phyloP scores from a whole-genome alignment of 176 grass and related monocot species.

The Eremochloa ophiuroides region DNA sequence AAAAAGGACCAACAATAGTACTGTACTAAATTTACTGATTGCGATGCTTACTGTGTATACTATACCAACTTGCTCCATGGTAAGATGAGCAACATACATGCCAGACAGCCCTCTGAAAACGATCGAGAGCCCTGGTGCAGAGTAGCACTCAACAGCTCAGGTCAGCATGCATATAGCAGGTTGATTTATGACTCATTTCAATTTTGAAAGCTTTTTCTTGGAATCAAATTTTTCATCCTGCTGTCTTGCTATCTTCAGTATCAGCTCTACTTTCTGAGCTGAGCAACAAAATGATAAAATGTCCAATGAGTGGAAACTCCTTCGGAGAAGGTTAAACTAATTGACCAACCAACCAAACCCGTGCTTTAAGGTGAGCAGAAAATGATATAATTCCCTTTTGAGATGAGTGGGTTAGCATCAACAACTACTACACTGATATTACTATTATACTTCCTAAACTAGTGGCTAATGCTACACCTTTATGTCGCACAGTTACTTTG shows the following conservation, averaged over 20 bases:
- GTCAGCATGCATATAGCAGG: neutral
- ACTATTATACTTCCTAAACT: conserved; percentile 10
- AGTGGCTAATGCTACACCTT: conserved; percentile 18
- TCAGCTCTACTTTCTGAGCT: neutral
- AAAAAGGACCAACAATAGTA: neutral
- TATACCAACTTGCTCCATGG: conserved; percentile 12
- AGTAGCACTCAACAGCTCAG: conserved; percentile 18
- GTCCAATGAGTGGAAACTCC: neutral
- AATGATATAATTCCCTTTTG: conserved; percentile 11
- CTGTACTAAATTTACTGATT: conserved; percentile 18
- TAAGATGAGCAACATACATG: neutral
- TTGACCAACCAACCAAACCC: conserved; percentile 30
- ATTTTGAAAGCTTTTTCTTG: neutral
- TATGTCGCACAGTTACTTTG: neutral
- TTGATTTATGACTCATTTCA: conserved; percentile 2
- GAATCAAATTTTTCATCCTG: no score
- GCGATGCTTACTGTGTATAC: conserved; percentile 6
- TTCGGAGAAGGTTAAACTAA: conserved; percentile 18
- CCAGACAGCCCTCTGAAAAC: neutral
- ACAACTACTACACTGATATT: conserved; percentile 9
- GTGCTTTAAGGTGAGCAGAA: conserved; percentile 13
- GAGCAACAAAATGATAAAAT: neutral
- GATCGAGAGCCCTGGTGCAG: conserved; percentile 1
- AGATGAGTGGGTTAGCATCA: conserved; percentile 42
- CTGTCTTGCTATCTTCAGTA: conserved; percentile 2